Base-by-base conservation (phyloP, 768 basidiomycete genomes). In the Suillus weaverae region DNA sequence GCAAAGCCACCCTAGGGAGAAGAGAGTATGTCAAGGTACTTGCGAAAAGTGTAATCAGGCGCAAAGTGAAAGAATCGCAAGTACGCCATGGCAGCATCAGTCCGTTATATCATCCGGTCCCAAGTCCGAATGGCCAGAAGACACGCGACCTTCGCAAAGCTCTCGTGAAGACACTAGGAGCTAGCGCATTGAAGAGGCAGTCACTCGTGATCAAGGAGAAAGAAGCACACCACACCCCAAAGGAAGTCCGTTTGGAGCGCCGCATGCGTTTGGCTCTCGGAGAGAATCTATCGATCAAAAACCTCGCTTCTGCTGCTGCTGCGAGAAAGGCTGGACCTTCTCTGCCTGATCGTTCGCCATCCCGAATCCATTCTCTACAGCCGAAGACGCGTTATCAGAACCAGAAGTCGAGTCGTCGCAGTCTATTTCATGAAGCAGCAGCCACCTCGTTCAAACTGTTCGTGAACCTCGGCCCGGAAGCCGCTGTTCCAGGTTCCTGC, bases 221-320 rank as follows among this genome's bases (percentile, higher is more conserved):
- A 62, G n/a, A 53, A 41, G 18, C 13, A 3, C 35, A n/a, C 4
- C 67, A 60, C 4, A 66, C 65, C 33, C 61, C 71, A 0, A 72
- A 65, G 60, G 65, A 61, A 33, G 54, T 36, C 22, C 64, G 67
- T 22, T 13, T 62, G 41, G 61, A 62, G 39, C 44, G 55, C 4
- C 62, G 59, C 39, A 57, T 67, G 26, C 70, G 59, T 33, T 61
- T 62, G 1, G 61, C 61, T 10, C 56, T 69, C 3, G 62, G 62
- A 44, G 73, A 72, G 65, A 68, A 69, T 33, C 5, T 72, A 56
- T 70, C 71, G 50, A 62, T 71, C 30, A 55, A 63, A 38, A 69
- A 70, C 55, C 43, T 70, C 44, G 55, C 11, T n/a, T 63, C 56
- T 10, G 59, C 56, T 32, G 33, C 46, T 38, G 33, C 63, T 48